Base-by-base conservation (phyloP, 106 monocot genomes). In the Ottelia alismoides region DNA sequence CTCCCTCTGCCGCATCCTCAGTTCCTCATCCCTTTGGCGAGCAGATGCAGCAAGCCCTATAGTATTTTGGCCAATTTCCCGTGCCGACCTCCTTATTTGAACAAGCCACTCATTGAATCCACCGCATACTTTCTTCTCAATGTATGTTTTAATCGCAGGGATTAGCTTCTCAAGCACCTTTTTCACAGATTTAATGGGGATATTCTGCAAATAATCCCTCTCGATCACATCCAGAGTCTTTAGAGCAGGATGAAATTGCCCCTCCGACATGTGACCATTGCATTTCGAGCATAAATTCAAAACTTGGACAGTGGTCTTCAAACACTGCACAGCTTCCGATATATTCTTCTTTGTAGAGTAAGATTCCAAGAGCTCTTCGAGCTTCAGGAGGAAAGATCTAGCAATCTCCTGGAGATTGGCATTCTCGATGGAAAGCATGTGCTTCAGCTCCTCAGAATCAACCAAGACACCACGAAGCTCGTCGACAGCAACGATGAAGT, bases 31-130 rank as follows among this genome's bases (percentile, higher is more conserved):
- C 53, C 50, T 80, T 56, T 88, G 88, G 2, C 84, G 77, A 26
- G 75, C 63, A n/a, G 81, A 76, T 24, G 84, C 54, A 31, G 94
- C 71, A 22, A 79, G 88, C 1, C 78, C 78, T 31, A 94, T 88
- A 4, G 94, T 74, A 47, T 76, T 49, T 66, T 88, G 78, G 1
- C 94, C 94, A 30, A 94, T 84, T 30, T 94, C 81, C 63, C 30
- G 75, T 0, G 88, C 76, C 1, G 30, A 75, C 53, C 65, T 68
- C 45, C 84, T 77, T 46, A 84, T 78, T 21, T 76, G 62, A 20
- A 94, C 80, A 20, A 94, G 76, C 94, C 94, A 94, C 22, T 85
- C 74, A 61, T 80, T 80, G 70, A 85, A 85, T 44, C 77, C 85
- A 22, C 52, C 70, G 20, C 76, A 85, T 20, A 80, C 76, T 44